phyloP scores from a whole-genome alignment of 202 grass and related monocot genomes.

The Zoysia matrella region DNA sequence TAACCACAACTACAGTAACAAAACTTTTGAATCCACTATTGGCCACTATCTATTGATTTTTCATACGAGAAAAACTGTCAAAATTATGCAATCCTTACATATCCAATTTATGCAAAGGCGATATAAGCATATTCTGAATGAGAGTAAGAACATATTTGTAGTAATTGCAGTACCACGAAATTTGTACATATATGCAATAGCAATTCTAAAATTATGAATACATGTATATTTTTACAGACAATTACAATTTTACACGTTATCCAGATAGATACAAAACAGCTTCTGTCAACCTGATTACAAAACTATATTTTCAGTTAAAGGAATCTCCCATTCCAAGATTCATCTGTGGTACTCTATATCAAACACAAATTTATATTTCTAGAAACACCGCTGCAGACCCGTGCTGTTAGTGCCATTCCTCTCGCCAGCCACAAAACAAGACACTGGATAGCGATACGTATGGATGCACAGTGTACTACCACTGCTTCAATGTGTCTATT shows the following conservation, averaged over 20 bases:
- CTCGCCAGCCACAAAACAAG: constrained; percentile 41
- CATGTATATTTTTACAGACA: constrained; percentile 30
- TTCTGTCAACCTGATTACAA: background rate
- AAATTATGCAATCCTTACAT: constrained; percentile 9
- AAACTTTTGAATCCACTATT: constrained; percentile 23
- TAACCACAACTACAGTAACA: constrained; percentile 1
- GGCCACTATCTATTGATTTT: background rate
- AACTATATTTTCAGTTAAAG: background rate
- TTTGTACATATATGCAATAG: background rate
- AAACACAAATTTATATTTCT: constrained; percentile 17
- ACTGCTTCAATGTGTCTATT: constrained; percentile 30
- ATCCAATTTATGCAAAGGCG: background rate
- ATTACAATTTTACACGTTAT: constrained; percentile 21
- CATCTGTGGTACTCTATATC: background rate
- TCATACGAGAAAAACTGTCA: background rate
- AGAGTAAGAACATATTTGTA: constrained; percentile 4
- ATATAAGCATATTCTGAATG: constrained; percentile 14
- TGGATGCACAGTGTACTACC: constrained; percentile 33
- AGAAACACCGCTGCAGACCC: constrained; percentile 19
- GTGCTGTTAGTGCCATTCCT: constrained; percentile 24
- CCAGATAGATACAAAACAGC: constrained; percentile 2
- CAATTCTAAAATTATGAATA: background rate
- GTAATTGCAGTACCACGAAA: background rate
- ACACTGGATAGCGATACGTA: constrained; percentile 38
- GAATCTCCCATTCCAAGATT: background rate